Evolutionary conservation across 2,329 filamentous ascomycete genomes (phyloP), one percentile per base, ranked within the genome.

Genomic region (Colletotrichum sojae): DNA sequence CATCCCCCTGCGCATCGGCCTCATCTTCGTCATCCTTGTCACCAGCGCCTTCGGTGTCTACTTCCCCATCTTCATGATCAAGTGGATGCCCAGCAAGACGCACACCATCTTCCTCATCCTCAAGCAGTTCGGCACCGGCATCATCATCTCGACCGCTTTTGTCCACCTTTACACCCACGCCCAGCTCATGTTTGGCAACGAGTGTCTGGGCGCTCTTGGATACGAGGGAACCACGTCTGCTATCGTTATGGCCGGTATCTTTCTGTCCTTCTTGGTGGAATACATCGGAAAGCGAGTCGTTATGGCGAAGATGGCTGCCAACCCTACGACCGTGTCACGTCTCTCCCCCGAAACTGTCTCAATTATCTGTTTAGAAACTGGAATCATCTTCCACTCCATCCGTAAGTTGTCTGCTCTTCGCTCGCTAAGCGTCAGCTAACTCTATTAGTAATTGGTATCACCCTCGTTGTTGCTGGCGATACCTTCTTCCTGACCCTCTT

Each of bases 321-420:
- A 73, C 46, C 61, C 74, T 1, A 67, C 63, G 20, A 57, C 63
- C 2, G 74, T 79, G 36, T 73, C 71, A 36, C 46, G 67, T n/a
- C 52, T 74, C 13, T 79, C 79, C 2, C 79, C 81, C 40, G 84
- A 87, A 54, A 86, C 89, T 59, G 82, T 92, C 39, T 87, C 87
- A 55, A 89, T 93, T n/a, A 74, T 89, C 16, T 89, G 94, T 39
- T 88, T 94, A 77, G 92, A 94, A 78, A 86, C 88, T 0, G 92
- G 92, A 3, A 90, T 94, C 62, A 84, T 94, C 54, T 94, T 94
- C 80, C 92, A 94, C 80, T 93, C 90, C 1, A 83, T 93, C 16
- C 79, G 87, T 92, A 8, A 90, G n/a, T n/a, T n/a, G n/a, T n/a
- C n/a, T n/a, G n/a, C n/a, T n/a, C n/a, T n/a, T n/a, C n/a, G n/a